Base-by-base conservation (phyloP, 169 alveolate genomes). In the Toxoplasma gondii region DNA sequence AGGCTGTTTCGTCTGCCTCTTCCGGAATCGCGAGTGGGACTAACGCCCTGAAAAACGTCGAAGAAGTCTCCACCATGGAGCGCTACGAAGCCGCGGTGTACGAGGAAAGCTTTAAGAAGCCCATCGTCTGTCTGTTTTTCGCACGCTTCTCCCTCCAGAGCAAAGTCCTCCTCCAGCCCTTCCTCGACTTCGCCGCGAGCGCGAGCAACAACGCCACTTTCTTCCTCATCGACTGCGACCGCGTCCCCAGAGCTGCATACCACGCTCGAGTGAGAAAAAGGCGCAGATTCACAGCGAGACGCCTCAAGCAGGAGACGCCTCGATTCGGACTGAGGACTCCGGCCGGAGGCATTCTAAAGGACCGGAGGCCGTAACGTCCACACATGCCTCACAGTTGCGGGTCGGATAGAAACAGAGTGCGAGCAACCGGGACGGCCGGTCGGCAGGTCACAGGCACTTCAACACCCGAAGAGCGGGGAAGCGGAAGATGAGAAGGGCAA, bases 171-270 rank as follows among this genome's bases (percentile, higher is more conserved):
- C 92, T 92, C 34, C 92, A 92, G 43, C 95, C 88, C 36, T 92
- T 92, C 49, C 54, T 36, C 12, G 45, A 54, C 39, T 16, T 92
- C 24, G 95, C 95, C 22, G 58, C 80, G 24, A 27, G 83, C 36
- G 86, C 67, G 43, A 36, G 70, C 93, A 16, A 34, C 87, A 86
- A 45, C 67, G 70, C 53, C 5, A 74, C 36, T 1, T 92, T 92
- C 49, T 92, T 92, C 53, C 43, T 92, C 24, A 67, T 92, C 17
- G 95, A 92, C 83, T 91, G 88, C 44, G 95, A 92, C 83, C 92
- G 83, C 64, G 95, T 92, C 82, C 95, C 95, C n/a, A 84, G 95
- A 10, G 95, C 95, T 29, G 95, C 95, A 12, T 92, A 92, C 70
- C 95, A 92, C 69, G 88, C 92, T 29, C 58, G 92, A 7, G 95